A percentile compares a stretch with the other conserved stretches of the same genome.
These are phyloP conservation scores for Saturnispora dispora DNA, from an alignment of 805 yeast species.

Conservation along the genomic window DNA sequence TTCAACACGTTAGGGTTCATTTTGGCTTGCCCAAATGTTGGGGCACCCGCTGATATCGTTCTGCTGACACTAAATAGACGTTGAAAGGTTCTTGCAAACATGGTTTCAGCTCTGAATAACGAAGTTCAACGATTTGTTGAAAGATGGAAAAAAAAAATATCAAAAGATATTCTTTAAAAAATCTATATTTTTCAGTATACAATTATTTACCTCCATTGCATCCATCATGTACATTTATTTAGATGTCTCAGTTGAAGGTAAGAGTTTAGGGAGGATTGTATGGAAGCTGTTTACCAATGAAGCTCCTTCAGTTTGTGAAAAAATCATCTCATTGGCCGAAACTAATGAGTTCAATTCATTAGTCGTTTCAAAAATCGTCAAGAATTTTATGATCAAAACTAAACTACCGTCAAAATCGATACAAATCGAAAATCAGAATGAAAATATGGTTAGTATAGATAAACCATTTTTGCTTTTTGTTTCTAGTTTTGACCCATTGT, in stretches of 20 bases:
- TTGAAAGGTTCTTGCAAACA: slow-evolving; percentile 4
- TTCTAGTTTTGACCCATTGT: slow-evolving; percentile 60
- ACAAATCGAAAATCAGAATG: slow-evolving; percentile 41
- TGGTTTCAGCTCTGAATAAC: neutral
- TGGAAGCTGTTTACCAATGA: slow-evolving; percentile 36
- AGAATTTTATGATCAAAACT: slow-evolving; percentile 62
- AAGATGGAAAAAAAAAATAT: neutral
- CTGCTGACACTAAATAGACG: slow-evolving; percentile 6
- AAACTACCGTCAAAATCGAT: slow-evolving; percentile 48
- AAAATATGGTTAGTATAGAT: slow-evolving; percentile 40
- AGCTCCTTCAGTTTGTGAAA: slow-evolving; percentile 51
- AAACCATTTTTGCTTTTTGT: slow-evolving; percentile 47
- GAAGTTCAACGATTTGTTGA: neutral
- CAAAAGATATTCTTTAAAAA: neutral
- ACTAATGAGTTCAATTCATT: slow-evolving; percentile 35
- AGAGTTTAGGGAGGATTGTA: slow-evolving; percentile 50
- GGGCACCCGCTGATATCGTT: neutral
- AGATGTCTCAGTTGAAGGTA: slow-evolving; percentile 33
- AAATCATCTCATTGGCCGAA: slow-evolving; percentile 41
- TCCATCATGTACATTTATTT: slow-evolving; percentile 22
- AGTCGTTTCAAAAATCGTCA: slow-evolving; percentile 53
- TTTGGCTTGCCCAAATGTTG: slow-evolving; percentile 24
- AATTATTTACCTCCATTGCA: neutral
- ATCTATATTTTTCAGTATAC: neutral
- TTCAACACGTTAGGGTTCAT: slow-evolving; percentile 11